phyloP scores from a whole-genome alignment of 108 stramenopile species.

The Pseudonitzschia pungens region DNA sequence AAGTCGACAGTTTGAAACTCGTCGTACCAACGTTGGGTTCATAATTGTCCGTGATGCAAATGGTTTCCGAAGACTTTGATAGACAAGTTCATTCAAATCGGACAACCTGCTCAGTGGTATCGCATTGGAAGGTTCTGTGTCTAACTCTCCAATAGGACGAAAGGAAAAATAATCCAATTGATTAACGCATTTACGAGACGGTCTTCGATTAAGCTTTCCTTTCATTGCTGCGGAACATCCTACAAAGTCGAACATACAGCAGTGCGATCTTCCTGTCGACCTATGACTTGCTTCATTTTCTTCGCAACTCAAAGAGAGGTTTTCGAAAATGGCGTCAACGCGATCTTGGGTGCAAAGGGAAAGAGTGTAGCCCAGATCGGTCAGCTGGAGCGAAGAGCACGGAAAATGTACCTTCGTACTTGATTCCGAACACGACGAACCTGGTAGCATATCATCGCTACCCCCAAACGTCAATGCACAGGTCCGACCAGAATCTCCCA shows the following conservation, averaged over 20 bases:
- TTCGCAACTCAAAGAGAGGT: neutral
- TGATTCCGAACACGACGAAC: constrained; percentile 8
- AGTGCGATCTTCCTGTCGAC: neutral
- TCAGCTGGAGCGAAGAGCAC: neutral
- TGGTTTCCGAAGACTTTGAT: constrained; percentile 38
- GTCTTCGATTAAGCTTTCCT: constrained; percentile 59
- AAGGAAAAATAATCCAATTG: neutral
- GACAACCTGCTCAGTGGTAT: constrained; percentile 40
- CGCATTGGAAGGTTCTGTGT: neutral
- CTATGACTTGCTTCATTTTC: neutral
- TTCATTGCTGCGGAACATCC: constrained; percentile 43
- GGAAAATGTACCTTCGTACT: neutral
- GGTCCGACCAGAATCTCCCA: constrained; percentile 13
- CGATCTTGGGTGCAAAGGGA: constrained; percentile 2
- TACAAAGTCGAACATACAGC: constrained; percentile 30
- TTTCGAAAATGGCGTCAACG: constrained; percentile 5
- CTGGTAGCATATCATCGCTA: constrained; percentile 8
- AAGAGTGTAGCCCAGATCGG: neutral
- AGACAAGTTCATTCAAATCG: constrained; percentile 52
- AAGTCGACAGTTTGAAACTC: constrained; percentile 46
- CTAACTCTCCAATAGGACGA: constrained; percentile 19
- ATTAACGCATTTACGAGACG: constrained; percentile 19
- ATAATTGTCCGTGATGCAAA: constrained; percentile 22
- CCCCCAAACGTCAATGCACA: constrained; percentile 13
- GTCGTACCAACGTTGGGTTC: constrained; percentile 64